A percentile compares a stretch with the other conserved stretches of the same genome.
Evolutionary conservation across 768 basidiomycete genomes (phyloP).

Genomic region (Pulveroboletus sp.): DNA sequence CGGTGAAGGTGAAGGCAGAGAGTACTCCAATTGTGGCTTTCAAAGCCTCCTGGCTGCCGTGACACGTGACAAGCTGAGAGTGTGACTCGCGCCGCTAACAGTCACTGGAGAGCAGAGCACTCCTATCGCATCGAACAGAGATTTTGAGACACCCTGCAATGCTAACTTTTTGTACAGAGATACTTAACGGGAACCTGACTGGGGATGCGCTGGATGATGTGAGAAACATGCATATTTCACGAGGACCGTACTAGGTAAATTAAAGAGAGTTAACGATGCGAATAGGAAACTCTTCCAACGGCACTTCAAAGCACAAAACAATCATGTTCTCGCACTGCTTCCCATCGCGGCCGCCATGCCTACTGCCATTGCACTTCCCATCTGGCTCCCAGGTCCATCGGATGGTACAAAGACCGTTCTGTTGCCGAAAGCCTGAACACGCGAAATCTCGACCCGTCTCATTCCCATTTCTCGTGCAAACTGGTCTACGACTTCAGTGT

Average conservation of each 20-base stretch:
- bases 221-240: too few species aligned
- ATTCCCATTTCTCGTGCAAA: slow-evolving; percentile 80
- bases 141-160: neutral
- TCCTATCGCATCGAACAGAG: neutral
- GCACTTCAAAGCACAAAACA: neutral
- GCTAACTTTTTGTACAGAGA: too few species aligned
- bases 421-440: slow-evolving; percentile 63
- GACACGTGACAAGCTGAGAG: slow-evolving; percentile 26
- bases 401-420: slow-evolving; percentile 71
- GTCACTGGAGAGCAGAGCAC: slow-evolving; percentile 7
- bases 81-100: slow-evolving; percentile 24
- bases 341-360: slow-evolving; percentile 75
- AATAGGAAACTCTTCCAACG: neutral
- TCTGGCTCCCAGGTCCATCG: slow-evolving; percentile 54
- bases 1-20: slow-evolving; percentile 22
- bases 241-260: neutral
- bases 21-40: slow-evolving; percentile 24
- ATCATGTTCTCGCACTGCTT: slow-evolving; percentile 18
- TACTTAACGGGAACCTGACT: too few species aligned
- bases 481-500: slow-evolving; percentile 53
- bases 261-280: neutral
- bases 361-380: slow-evolving; percentile 59
- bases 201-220: too few species aligned
- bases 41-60: slow-evolving; percentile 32
- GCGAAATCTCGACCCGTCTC: slow-evolving; percentile 59